Evolutionary conservation across 2,329 filamentous ascomycete genomes (phyloP), one percentile per base, ranked within the genome.

Genomic region (Fusarium chlamydosporum): DNA sequence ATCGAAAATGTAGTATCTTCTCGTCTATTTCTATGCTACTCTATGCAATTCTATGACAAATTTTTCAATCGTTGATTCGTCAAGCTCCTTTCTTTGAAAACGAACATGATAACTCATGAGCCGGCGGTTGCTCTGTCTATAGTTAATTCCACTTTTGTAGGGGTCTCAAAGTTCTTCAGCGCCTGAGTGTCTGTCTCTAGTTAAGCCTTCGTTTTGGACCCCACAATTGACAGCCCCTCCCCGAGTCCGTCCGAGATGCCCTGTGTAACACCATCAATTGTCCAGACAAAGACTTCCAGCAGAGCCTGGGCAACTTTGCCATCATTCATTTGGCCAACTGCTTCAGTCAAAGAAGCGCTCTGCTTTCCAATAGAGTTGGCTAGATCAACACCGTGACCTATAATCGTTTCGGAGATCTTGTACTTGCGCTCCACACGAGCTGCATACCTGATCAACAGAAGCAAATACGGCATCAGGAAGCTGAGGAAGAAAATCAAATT

Each of bases 381-480:
- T 78, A 86, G 74, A 81, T 88, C 75, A 86, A 91, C 73, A 79
- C 91, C 65, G 76, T 87, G 72, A 81, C 91, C 55, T 88, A 95
- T 81, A 89, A 95, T 78, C 79, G 93, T 51, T 80, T 95, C 33
- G 88, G 92, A 88, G 62, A 94, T 82, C 65, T 86, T 87, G 77
- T 93, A 87, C 68, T 88, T 84, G 16, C 89, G 85, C 75, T 94
- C 91, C 66, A 90, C 89, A 48, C 84, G 80, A 65, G 89, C 89
- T 16, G 85, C 81, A 16, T 84, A 78, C 16, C 82, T 81, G 15
- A 89, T 69, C 13, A 91, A 76, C 6, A 84, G 72, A 66, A 86
- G 83, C 33, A 89, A 73, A 72, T 90, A 91, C 2, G 90, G 89
- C 12, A 90, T 76, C 16, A 91, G 65, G 47, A 91, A 82, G 54